Conservation (phyloP, 306 rosid genomes). For the Datisca glomerata region DNA sequence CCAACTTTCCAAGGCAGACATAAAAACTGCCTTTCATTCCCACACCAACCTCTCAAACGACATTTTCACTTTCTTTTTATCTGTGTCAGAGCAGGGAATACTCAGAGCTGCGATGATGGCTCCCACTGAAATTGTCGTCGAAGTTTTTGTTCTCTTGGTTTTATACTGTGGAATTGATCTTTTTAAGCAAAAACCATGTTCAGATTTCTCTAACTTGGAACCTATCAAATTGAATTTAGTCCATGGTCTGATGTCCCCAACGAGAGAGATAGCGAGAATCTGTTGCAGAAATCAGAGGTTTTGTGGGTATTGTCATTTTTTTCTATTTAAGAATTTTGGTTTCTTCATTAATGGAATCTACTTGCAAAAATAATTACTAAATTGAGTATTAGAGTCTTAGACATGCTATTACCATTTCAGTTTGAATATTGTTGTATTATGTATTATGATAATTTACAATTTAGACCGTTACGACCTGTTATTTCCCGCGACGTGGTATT, state of each 20-base stretch:
- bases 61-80: too few relatives aligned
- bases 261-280: conserved; percentile 38
- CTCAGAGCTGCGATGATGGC: conserved; percentile 14
- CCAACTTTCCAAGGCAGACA: too few relatives aligned
- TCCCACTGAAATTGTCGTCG: conserved; percentile 15
- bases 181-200: conserved; percentile 47
- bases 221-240: conserved; percentile 33
- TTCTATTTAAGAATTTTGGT: neutral
- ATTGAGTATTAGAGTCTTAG: too few relatives aligned
- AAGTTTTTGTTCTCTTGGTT: conserved; percentile 30
- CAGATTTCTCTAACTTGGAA: conserved; percentile 47
- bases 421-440: too few relatives aligned
- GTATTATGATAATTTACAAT: too few relatives aligned
- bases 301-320: neutral
- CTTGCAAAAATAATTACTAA: too few relatives aligned
- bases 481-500: too few relatives aligned
- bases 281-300: conserved; percentile 68
- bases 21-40: too few relatives aligned
- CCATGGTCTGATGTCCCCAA: conserved; percentile 47
- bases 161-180: conserved; percentile 77
- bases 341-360: neutral
- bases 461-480: too few relatives aligned
- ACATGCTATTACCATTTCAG: too few relatives aligned
- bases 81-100: neutral
- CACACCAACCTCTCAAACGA: too few relatives aligned